phyloP scores from a whole-genome alignment of 306 rosid species.

The Sechiopsis laciniata region DNA sequence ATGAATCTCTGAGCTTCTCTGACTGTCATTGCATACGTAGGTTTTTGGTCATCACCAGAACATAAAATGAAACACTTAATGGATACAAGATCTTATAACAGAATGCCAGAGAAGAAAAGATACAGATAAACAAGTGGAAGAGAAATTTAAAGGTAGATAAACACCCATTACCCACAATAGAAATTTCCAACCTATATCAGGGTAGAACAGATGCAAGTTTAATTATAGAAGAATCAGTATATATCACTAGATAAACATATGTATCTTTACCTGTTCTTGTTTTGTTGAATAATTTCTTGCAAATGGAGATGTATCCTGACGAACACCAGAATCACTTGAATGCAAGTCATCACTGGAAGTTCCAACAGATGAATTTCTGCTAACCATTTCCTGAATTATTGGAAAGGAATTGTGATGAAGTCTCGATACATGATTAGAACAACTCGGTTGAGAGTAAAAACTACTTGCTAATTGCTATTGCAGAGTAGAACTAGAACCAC shows the following conservation, averaged over 20 bases:
- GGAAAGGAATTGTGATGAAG: constrained; percentile 16
- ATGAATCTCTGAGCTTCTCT: constrained; percentile 71
- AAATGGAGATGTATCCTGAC: constrained; percentile 46
- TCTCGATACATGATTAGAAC: neutral
- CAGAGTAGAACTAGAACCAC: constrained; percentile 16
- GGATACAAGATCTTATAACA: neutral
- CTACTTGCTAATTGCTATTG: neutral
- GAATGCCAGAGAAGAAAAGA: constrained; percentile 5
- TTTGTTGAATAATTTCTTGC: constrained; percentile 60
- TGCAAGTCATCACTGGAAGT: constrained; percentile 33
- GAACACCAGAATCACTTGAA: constrained; percentile 43
- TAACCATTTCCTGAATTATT: constrained; percentile 48
- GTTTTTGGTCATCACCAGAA: constrained; percentile 2
- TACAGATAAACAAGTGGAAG: neutral
- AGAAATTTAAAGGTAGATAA: neutral
- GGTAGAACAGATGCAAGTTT: neutral
- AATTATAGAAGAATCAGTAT: neutral
- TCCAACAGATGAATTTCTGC: constrained; percentile 42
- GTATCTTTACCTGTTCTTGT: constrained; percentile 60
- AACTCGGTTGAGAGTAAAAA: neutral
- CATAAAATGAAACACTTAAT: neutral
- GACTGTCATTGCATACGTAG: constrained; percentile 45
- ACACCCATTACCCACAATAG: neutral
- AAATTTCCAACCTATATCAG: neutral
- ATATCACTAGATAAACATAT: neutral